Percentiles rank a stretch among this genome's conserved stretches.
These are phyloP conservation scores for Macaranga tanarius DNA, from an alignment of 441 rosid genomes.

Conservation along the genomic window DNA sequence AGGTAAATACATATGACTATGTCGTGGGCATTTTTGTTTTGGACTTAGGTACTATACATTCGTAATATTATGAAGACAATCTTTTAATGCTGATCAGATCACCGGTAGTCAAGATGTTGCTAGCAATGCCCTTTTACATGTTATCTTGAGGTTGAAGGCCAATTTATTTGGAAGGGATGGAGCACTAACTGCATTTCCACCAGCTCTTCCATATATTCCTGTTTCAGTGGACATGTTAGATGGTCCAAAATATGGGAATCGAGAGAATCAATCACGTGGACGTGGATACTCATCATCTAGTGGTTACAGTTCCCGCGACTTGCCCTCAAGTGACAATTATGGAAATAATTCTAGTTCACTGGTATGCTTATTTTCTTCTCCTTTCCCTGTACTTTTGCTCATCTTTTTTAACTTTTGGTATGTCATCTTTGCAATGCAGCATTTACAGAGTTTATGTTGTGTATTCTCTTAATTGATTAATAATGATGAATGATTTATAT, in stretches of 20 bases:
- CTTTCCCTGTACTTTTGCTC: not conserved
- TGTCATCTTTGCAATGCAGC: not conserved
- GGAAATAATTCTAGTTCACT: slow-evolving; percentile 66
- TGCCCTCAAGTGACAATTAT: slow-evolving; percentile 51
- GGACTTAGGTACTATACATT: not conserved
- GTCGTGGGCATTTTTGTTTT: not conserved
- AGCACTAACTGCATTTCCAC: slow-evolving; percentile 63
- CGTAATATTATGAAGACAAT: slow-evolving; percentile 1
- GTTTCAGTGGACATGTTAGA: slow-evolving; percentile 62
- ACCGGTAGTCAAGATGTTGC: slow-evolving; percentile 90
- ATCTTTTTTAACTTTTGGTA: not conserved
- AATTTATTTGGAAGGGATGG: slow-evolving; percentile 92
- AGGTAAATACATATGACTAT: slow-evolving; percentile 46
- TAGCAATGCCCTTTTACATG: slow-evolving; percentile 87
- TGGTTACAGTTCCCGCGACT: slow-evolving; percentile 71
- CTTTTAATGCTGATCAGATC: slow-evolving; percentile 54
- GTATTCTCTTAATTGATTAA: not conserved
- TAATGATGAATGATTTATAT: not conserved
- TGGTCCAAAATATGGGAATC: slow-evolving; percentile 48
- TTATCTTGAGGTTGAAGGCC: slow-evolving; percentile 78
- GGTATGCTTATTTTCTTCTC: slow-evolving; percentile 37
- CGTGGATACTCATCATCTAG: slow-evolving; percentile 64
- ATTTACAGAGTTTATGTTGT: not conserved
- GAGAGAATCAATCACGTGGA: slow-evolving; percentile 71
- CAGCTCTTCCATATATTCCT: slow-evolving; percentile 80